Evolutionary conservation across 1,284 basidiomycete species (phyloP), one percentile per base, ranked within the genome.

Genomic region (Irpex rosettiformis): DNA sequence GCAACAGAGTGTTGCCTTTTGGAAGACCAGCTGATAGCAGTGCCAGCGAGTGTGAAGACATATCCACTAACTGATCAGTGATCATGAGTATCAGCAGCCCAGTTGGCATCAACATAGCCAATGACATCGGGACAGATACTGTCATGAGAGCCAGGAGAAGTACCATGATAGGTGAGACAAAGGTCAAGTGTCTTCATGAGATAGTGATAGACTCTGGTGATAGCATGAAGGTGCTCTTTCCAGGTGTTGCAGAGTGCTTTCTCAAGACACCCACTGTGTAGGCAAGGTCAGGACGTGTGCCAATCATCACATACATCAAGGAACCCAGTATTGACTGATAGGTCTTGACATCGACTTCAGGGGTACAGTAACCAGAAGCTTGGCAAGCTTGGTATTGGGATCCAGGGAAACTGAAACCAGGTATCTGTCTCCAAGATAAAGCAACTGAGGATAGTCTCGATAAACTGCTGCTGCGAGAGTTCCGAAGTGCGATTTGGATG

Each of bases 41-140:
- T 70, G 42, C 62, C 64, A 27, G 64, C 66, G 13, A 70, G 56
- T 2, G 67, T 58, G 58, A 70, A 70, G n/a, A 64, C 63, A 57
- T 67, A 74, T 0, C 73, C 73, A 2, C 55, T 60, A 21, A 65
- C 45, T 4, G 66, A 64, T 4, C 58, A 57, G 1, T 61, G 59
- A 22, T 66, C 51, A 28, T 62, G 59, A 0, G 24, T 37, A 13
- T 62, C 59, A 4, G 40, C 3, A 2, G 61, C 64, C 24, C 52
- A 55, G 55, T 64, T 74, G 0, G 77, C 71, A 62, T 83, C 79
- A 0, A 72, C 69, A 62, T 69, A 82, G 0, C 74, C 77, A 7
- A 67, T 16, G 0, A 80, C 65, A 8, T 55, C 33, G 22, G 10
- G 13, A 4, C 10, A 4, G n/a, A 24, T 49, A 6, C 8, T 7